phyloP scores from a whole-genome alignment of 495 filamentous ascomycete genomes.

The Penicillium longicatenatum region DNA sequence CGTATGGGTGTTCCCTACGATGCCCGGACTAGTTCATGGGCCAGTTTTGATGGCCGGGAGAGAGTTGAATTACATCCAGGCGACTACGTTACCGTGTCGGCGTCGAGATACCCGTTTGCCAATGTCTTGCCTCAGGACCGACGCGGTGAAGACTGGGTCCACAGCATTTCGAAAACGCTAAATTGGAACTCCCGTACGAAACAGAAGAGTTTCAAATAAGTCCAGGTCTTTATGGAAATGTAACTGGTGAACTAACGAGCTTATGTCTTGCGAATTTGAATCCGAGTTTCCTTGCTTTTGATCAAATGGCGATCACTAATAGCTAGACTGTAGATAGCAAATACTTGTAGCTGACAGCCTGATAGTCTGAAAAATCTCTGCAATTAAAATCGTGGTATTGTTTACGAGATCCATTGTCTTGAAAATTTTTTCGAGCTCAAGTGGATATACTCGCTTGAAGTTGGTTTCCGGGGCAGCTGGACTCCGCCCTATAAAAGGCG shows the following conservation, averaged over 20 bases:
- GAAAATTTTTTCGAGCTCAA: conserved; percentile 13
- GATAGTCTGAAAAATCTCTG: neutral
- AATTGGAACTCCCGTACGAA: conserved; percentile 87
- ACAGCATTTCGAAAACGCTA: conserved; percentile 84
- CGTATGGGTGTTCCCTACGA: conserved; percentile 91
- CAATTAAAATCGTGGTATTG: neutral
- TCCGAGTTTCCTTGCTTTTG: neutral
- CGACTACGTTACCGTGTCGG: conserved; percentile 95
- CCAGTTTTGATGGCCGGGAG: conserved; percentile 93
- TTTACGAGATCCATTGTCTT: neutral
- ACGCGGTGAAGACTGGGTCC: conserved; percentile 88
- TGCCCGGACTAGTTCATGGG: conserved; percentile 87
- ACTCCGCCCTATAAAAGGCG: conserved; percentile 41
- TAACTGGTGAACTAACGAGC: neutral
- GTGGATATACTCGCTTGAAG: conserved; percentile 32
- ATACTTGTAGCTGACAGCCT: neutral
- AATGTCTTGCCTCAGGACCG: conserved; percentile 76
- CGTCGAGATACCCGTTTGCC: conserved; percentile 90
- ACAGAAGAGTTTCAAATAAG: conserved; percentile 62
- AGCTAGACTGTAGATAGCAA: neutral
- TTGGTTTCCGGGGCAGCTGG: conserved; percentile 40
- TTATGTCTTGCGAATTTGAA: neutral
- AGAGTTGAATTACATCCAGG: conserved; percentile 82
- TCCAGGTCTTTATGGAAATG: neutral
- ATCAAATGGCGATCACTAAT: neutral